Evolutionary conservation across 371 early-diverging fungal genomes (phyloP).

Genomic region (Mucor plumbeus): DNA sequence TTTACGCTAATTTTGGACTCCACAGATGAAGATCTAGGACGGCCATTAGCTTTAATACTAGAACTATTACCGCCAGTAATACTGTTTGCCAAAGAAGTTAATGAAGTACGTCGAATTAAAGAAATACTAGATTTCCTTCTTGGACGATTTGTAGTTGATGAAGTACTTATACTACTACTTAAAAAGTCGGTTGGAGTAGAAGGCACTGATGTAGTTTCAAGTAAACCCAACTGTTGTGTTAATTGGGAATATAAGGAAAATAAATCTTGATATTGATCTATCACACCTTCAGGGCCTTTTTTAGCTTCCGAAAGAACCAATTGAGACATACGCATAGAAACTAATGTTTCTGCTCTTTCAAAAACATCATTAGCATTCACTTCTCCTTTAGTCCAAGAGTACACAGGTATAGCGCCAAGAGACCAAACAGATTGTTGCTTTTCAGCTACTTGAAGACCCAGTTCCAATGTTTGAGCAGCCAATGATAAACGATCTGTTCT

Average conservation of each 20-base stretch:
- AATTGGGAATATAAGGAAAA: slow-evolving; percentile 68
- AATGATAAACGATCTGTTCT: slow-evolving; percentile 30
- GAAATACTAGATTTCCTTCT: slow-evolving; percentile 18
- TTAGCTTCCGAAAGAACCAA: slow-evolving; percentile 26
- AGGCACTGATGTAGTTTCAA: background rate
- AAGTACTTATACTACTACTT: background rate
- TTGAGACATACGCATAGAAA: slow-evolving; percentile 33
- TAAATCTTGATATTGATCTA: slow-evolving; percentile 59
- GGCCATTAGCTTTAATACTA: background rate
- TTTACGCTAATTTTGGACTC: slow-evolving; percentile 3
- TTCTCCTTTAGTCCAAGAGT: slow-evolving; percentile 30
- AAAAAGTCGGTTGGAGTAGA: background rate
- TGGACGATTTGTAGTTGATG: background rate
- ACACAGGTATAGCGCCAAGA: slow-evolving; percentile 17
- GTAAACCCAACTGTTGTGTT: slow-evolving; percentile 31
- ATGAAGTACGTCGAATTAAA: slow-evolving; percentile 18
- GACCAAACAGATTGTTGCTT: background rate
- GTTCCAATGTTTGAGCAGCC: slow-evolving; percentile 74
- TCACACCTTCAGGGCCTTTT: slow-evolving; percentile 56
- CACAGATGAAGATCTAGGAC: slow-evolving; percentile 20
- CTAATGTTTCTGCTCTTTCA: slow-evolving; percentile 30
- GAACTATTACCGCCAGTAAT: background rate
- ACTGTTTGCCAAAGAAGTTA: slow-evolving; percentile 5
- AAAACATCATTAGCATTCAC: slow-evolving; percentile 23
- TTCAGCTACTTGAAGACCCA: slow-evolving; percentile 50